These are phyloP conservation scores for Phyllosticta paracitricarpa DNA, from an alignment of 2,329 filamentous ascomycete species.

Conservation along the genomic window DNA sequence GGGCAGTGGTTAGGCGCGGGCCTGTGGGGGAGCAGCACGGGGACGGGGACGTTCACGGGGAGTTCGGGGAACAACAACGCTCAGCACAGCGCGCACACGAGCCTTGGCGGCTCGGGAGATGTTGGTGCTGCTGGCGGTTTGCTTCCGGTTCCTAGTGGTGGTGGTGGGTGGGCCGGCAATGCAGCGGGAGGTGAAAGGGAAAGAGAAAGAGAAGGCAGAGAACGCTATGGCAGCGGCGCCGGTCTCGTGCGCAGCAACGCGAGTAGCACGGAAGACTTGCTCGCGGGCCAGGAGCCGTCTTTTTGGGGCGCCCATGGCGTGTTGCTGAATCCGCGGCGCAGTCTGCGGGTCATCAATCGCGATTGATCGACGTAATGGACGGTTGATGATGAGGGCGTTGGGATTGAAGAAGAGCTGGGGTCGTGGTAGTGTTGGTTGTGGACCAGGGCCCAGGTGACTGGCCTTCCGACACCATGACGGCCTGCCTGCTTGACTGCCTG, in stretches of 20 bases:
- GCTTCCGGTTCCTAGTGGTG: too few species aligned
- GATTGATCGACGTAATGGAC: constrained; percentile 26
- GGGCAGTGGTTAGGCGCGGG: not conserved
- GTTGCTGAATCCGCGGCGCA: constrained; percentile 56
- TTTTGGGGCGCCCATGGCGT: constrained; percentile 55
- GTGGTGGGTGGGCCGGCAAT: constrained; percentile 8
- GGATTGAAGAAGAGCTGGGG: too few species aligned
- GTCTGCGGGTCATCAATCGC: constrained; percentile 57
- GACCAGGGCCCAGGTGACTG: too few species aligned
- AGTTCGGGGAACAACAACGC: not conserved
- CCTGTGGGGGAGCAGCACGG: constrained; percentile 8
- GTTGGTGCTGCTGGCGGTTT: constrained; percentile 5
- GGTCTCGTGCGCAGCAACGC: constrained; percentile 23
- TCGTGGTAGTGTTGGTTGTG: too few species aligned
- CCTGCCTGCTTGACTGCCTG: too few species aligned
- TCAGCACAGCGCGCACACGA: constrained; percentile 14
- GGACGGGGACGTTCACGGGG: not conserved
- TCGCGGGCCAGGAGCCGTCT: constrained; percentile 55
- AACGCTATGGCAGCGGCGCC: constrained; percentile 5
- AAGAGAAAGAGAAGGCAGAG: not conserved
- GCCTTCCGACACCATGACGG: too few species aligned
- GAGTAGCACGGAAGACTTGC: constrained; percentile 48
- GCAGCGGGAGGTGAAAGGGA: constrained; percentile 1
- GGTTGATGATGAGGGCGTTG: too few species aligned
- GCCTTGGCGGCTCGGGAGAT: constrained; percentile 14